Percentiles rank a stretch among this genome's conserved stretches.
phyloP scores from a whole-genome alignment of 257 asterid genomes.

The Nicotiana noctiflora region DNA sequence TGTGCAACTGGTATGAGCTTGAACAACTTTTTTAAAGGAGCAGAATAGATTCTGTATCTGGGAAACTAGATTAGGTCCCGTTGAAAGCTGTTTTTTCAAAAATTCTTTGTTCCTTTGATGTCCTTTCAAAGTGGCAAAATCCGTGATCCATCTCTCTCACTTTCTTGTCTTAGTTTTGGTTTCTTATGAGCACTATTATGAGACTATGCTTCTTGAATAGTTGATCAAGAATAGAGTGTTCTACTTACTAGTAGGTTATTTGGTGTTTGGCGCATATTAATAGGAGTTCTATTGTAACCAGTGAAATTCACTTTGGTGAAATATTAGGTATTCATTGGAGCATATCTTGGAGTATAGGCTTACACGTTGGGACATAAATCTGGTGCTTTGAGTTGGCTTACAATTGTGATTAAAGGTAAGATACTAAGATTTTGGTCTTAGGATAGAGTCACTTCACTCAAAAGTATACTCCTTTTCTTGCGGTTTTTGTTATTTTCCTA shows the following conservation, averaged over 20 bases:
- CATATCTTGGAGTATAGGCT: slow-evolving; percentile 28
- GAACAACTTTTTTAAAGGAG: neutral
- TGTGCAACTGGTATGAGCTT: neutral
- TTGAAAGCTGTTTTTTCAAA: neutral
- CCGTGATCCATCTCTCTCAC: neutral
- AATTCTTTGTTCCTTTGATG: neutral
- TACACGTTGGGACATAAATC: slow-evolving; percentile 25
- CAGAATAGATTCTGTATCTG: neutral
- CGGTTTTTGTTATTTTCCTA: neutral
- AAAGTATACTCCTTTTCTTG: neutral
- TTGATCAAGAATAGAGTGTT: neutral
- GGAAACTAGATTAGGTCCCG: neutral
- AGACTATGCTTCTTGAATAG: neutral
- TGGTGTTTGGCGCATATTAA: neutral
- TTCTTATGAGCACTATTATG: neutral
- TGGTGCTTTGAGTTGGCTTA: slow-evolving; percentile 20
- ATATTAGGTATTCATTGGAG: slow-evolving; percentile 31
- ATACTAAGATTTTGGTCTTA: slow-evolving; percentile 11
- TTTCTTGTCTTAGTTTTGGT: neutral
- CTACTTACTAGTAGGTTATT: neutral
- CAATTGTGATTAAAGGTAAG: slow-evolving; percentile 24
- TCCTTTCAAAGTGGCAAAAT: neutral
- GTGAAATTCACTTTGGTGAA: slow-evolving; percentile 20
- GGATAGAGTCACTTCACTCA: slow-evolving; percentile 9
- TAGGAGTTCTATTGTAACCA: slow-evolving; percentile 10